phyloP scores from a whole-genome alignment of 2,329 filamentous ascomycete species.

The Fusarium dimerum region DNA sequence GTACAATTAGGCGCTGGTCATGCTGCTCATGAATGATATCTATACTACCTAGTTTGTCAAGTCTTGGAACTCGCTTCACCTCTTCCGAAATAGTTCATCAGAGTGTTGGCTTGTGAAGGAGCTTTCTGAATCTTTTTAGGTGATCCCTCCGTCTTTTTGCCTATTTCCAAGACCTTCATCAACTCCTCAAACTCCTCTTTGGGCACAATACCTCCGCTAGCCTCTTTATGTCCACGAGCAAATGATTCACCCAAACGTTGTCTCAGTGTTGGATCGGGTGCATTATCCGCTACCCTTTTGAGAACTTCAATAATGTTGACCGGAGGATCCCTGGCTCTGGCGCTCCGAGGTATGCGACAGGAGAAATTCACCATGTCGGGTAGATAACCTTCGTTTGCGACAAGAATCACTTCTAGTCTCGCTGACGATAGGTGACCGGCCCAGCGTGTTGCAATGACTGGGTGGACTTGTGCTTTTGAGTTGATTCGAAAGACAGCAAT shows the following conservation, averaged over 20 bases:
- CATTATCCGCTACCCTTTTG: constrained; percentile 48
- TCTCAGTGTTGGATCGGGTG: constrained; percentile 39
- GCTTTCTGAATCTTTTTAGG: constrained; percentile 26
- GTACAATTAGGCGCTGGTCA: no score
- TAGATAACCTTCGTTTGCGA: constrained; percentile 67
- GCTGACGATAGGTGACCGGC: constrained; percentile 59
- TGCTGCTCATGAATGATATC: no score
- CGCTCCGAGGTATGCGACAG: constrained; percentile 61
- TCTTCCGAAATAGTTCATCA: constrained; percentile 57
- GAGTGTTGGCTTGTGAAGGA: constrained; percentile 53
- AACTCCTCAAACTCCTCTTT: constrained; percentile 65
- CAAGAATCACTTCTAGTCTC: constrained; percentile 63
- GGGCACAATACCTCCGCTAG: constrained; percentile 64
- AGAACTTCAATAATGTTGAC: constrained; percentile 65
- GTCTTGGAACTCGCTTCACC: constrained; percentile 3
- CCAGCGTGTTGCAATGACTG: constrained; percentile 68
- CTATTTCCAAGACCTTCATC: constrained; percentile 58
- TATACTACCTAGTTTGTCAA: background rate
- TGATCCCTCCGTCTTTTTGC: constrained; percentile 48
- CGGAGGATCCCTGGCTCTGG: constrained; percentile 52
- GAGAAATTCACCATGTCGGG: constrained; percentile 67
- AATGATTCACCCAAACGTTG: constrained; percentile 63
- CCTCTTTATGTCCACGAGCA: constrained; percentile 67
- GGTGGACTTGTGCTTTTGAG: constrained; percentile 63
- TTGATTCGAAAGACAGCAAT: constrained; percentile 65